These are phyloP conservation scores for Aspergillus sojae DNA, from an alignment of 2,329 filamentous ascomycete species.

Conservation along the genomic window DNA sequence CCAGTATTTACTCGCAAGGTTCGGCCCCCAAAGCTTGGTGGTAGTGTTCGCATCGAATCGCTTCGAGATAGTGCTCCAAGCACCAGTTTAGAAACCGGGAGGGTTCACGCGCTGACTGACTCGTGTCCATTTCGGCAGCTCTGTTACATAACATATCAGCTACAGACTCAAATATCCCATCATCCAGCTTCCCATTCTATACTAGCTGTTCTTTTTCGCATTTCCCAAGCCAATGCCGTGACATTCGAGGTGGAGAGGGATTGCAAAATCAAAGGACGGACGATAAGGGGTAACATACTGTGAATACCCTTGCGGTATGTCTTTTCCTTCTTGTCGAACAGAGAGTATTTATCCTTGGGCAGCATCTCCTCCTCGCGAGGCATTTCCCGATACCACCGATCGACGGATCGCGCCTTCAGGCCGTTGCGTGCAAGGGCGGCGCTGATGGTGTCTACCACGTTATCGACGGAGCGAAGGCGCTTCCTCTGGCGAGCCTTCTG, in stretches of 20 bases:
- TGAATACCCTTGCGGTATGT: constrained; percentile 96
- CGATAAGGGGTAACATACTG: constrained; percentile 58
- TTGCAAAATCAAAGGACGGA: background rate
- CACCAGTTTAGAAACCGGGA: constrained; percentile 73
- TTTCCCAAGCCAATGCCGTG: background rate
- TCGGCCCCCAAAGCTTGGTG: constrained; percentile 3
- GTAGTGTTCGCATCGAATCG: constrained; percentile 9
- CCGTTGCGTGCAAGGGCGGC: constrained; percentile 73
- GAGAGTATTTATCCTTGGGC: constrained; percentile 94
- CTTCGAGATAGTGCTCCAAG: constrained; percentile 3
- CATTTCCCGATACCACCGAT: constrained; percentile 95
- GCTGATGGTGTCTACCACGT: constrained; percentile 81
- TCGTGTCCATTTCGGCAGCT: constrained; percentile 90
- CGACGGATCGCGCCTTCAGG: constrained; percentile 72
- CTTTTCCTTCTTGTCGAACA: constrained; percentile 96
- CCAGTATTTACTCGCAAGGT: constrained; percentile 11
- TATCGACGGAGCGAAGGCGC: constrained; percentile 82
- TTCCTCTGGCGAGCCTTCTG: constrained; percentile 87
- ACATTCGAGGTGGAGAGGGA: background rate
- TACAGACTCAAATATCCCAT: background rate
- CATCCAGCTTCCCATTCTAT: background rate
- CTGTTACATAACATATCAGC: constrained; percentile 47
- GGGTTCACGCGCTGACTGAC: constrained; percentile 93
- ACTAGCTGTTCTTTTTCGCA: background rate
- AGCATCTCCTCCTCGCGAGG: constrained; percentile 94